Evolutionary conservation across 2,329 filamentous ascomycete species (phyloP), one percentile per base, ranked within the genome.

Genomic region (Diatrype stigma): DNA sequence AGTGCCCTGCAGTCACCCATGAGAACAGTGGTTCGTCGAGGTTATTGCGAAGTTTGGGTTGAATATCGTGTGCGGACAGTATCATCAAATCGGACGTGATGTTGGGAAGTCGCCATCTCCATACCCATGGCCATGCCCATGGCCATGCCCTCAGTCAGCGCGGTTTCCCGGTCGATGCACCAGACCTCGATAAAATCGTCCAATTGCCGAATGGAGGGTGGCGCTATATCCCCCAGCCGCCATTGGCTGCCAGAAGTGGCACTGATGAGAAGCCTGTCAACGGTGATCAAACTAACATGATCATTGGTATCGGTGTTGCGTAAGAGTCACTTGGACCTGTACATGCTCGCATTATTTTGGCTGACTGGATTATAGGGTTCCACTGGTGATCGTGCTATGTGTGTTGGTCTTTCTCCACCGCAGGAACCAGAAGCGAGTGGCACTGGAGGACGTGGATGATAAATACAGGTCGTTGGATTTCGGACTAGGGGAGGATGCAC

Each of bases 391-490:
- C 54, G 86, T 88, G 19, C 67, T 87, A 1, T 65, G 83, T 45
- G 80, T 90, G 1, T 73, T 96, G 37, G 64, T 92, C 57, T 86
- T 85, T 64, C 79, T 99, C 34, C 92, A 96, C 66, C 83, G 90
- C 48, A 81, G 90, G 67, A 87, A 90, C 62, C 72, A 89, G 37
- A 83, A 80, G 66, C 90, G 84, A 62, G 77, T 90, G 56, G 76
- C 77, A 50, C 73, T 78, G 52, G 94, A 99, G 71, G 94, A 99
- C 71, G 78, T 80, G 17, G 84, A 87, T 56, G 92, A 96, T 69
- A 89, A 90, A 59, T 90, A 95, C 70, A 92, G 87, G 65, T 94
- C 90, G 1, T 79, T 97, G 65, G 94, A 99, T 68, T 99, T 96
- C 66, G 94, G 94, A 34, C 71, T 96, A 64, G 90, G 73, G 35